phyloP scores from a whole-genome alignment of 768 basidiomycete genomes.

The Wakefieldia striispora region DNA sequence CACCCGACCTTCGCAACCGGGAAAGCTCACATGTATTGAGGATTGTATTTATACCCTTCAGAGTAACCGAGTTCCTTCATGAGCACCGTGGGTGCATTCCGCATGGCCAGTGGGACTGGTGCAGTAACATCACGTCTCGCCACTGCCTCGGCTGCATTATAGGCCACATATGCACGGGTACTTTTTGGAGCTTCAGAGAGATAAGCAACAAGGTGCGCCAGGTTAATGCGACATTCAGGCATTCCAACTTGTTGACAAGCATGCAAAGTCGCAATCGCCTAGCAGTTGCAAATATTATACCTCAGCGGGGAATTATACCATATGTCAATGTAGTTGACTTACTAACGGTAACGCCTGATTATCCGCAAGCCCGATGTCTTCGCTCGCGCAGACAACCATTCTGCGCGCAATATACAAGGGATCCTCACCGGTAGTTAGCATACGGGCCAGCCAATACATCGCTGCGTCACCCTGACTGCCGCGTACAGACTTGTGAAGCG shows the following conservation, averaged over 20 bases:
- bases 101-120: slow-evolving; percentile 67
- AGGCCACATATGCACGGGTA: slow-evolving; percentile 76
- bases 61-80: slow-evolving; percentile 73
- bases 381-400: slow-evolving; percentile 78
- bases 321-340: slow-evolving; percentile 16
- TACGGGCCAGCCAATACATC: slow-evolving; percentile 85
- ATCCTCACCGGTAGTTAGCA: slow-evolving; percentile 80
- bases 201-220: slow-evolving; percentile 75
- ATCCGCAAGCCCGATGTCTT: slow-evolving; percentile 84
- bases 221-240: slow-evolving; percentile 78
- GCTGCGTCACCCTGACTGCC: slow-evolving; percentile 77
- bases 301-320: background rate
- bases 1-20: background rate
- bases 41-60: slow-evolving; percentile 62
- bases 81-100: slow-evolving; percentile 73
- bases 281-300: background rate
- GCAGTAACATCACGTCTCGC: slow-evolving; percentile 50
- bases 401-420: slow-evolving; percentile 73
- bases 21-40: slow-evolving; percentile 47
- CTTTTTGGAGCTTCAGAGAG: slow-evolving; percentile 83
- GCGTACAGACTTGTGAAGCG: slow-evolving; percentile 79
- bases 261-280: slow-evolving; percentile 63
- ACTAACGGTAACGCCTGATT: slow-evolving; percentile 73
- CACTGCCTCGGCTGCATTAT: slow-evolving; percentile 63
- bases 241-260: slow-evolving; percentile 73